Evolutionary conservation across 75 land plant genomes (phyloP).

Genomic region (Ceratopteris richardii): DNA sequence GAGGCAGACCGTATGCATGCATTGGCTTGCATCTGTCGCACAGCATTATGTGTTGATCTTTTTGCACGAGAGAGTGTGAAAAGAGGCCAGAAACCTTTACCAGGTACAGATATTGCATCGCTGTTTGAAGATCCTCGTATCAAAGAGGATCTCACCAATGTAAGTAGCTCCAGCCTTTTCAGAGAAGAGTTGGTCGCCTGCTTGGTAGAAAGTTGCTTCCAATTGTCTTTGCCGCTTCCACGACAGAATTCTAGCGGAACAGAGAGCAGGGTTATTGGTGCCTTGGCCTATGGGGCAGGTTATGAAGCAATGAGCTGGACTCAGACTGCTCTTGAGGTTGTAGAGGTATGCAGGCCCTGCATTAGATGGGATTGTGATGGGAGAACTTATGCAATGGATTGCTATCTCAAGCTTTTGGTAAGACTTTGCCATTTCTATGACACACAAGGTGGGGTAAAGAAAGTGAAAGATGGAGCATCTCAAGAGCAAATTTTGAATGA

Average conservation of each 20-base stretch:
- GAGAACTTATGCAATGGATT: constrained; percentile 93
- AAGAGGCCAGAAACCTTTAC: constrained; percentile 92
- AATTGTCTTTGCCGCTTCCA: constrained; percentile 87
- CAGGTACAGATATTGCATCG: constrained; percentile 91
- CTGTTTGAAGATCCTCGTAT: constrained; percentile 82
- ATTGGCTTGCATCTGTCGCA: constrained; percentile 92
- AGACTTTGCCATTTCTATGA: constrained; percentile 95
- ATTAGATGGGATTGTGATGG: constrained; percentile 99
- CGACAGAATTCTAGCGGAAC: constrained; percentile 68
- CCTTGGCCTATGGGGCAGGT: constrained; percentile 92
- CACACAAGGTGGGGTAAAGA: constrained; percentile 94
- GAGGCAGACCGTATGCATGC: constrained; percentile 99
- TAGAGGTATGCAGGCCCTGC: constrained; percentile 95
- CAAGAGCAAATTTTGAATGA: constrained; percentile 97
- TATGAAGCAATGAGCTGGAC: constrained; percentile 98
- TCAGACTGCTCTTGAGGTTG: constrained; percentile 91
- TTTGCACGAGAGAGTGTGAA: constrained; percentile 94
- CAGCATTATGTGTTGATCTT: constrained; percentile 95
- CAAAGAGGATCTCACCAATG: constrained; percentile 75
- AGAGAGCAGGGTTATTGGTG: constrained; percentile 95
- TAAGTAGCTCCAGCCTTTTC: constrained; percentile 69
- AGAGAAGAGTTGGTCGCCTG: constrained; percentile 94
- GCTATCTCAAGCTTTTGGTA: constrained; percentile 91
- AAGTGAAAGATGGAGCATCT: constrained; percentile 91
- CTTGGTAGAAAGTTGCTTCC: constrained; percentile 96